Conservation (phyloP, 2,329 filamentous ascomycete genomes). For the Ceratocystis harringtonii region DNA sequence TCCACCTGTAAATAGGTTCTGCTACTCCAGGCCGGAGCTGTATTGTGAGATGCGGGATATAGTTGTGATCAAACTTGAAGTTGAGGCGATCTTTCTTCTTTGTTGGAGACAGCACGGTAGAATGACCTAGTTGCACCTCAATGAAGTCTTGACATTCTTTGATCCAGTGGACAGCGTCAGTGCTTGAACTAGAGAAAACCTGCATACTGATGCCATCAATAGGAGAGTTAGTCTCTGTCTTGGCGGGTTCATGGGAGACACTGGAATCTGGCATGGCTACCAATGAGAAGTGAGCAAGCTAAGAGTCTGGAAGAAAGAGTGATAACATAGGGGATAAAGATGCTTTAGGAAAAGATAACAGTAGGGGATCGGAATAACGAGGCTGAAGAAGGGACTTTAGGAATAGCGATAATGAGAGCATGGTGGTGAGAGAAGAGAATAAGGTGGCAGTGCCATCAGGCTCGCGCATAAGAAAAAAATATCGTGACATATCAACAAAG, state of each 20-base stretch:
- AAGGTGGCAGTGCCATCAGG: background rate
- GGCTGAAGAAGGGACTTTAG: background rate
- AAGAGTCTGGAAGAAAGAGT: background rate
- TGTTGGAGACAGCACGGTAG: background rate
- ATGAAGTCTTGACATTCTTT: slow-evolving; percentile 5
- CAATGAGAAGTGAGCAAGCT: background rate
- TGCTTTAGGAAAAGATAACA: background rate
- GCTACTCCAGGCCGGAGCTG: background rate
- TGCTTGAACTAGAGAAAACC: background rate
- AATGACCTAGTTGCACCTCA: background rate
- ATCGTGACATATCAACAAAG: background rate
- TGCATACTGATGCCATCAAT: background rate
- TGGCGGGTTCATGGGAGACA: background rate
- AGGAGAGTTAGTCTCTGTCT: background rate
- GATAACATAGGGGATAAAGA: background rate
- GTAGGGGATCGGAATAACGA: background rate
- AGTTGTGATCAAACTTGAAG: background rate
- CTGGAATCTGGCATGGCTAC: background rate
- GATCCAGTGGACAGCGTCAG: background rate
- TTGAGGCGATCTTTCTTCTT: background rate
- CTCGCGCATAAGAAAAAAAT: background rate
- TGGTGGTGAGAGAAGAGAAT: background rate
- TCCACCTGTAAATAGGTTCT: background rate
- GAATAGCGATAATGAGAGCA: background rate
- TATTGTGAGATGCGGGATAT: background rate